Evolutionary conservation across 2,329 filamentous ascomycete genomes (phyloP).

Genomic region (Plectosphaerella cucumerina): DNA sequence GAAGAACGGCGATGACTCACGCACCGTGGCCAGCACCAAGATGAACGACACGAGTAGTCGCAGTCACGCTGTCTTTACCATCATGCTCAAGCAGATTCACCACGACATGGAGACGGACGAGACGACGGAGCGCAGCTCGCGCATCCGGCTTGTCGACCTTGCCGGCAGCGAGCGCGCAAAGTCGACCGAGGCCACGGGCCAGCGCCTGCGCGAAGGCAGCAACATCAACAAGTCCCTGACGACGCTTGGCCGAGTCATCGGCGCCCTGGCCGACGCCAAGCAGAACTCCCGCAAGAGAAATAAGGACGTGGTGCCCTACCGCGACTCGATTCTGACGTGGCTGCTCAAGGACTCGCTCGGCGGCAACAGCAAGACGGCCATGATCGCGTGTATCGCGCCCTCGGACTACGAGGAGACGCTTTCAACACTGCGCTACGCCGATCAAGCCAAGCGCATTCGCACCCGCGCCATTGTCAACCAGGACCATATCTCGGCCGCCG

Average conservation of each 20-base stretch:
- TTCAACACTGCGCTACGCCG: slow-evolving; percentile 91
- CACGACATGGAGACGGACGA: slow-evolving; percentile 97
- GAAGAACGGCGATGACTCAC: slow-evolving; percentile 81
- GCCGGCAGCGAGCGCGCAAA: slow-evolving; percentile 94
- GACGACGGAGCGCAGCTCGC: slow-evolving; percentile 89
- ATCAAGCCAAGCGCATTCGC: slow-evolving; percentile 96
- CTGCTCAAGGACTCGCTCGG: slow-evolving; percentile 92
- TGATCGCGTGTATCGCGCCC: slow-evolving; percentile 97
- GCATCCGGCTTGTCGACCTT: slow-evolving; percentile 91
- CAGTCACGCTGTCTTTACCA: slow-evolving; percentile 96
- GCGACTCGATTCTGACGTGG: slow-evolving; percentile 81
- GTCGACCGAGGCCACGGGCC: slow-evolving; percentile 89
- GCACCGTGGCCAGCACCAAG: slow-evolving; percentile 90
- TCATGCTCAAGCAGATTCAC: slow-evolving; percentile 96
- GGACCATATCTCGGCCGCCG: slow-evolving; percentile 85
- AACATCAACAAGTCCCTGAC: slow-evolving; percentile 99
- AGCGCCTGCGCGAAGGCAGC: slow-evolving; percentile 85
- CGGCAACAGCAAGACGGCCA: slow-evolving; percentile 96
- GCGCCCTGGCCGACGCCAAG: slow-evolving; percentile 74
- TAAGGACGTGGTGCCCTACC: slow-evolving; percentile 70
- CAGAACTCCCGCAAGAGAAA: slow-evolving; percentile 24
- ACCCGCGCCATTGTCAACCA: slow-evolving; percentile 94
- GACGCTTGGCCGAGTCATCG: slow-evolving; percentile 92
- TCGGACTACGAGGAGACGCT: slow-evolving; percentile 97
- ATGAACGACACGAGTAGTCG: slow-evolving; percentile 99